Evolutionary conservation across 768 basidiomycete species (phyloP), one percentile per base, ranked within the genome.

Genomic region (Macrolepiota fuliginosa): DNA sequence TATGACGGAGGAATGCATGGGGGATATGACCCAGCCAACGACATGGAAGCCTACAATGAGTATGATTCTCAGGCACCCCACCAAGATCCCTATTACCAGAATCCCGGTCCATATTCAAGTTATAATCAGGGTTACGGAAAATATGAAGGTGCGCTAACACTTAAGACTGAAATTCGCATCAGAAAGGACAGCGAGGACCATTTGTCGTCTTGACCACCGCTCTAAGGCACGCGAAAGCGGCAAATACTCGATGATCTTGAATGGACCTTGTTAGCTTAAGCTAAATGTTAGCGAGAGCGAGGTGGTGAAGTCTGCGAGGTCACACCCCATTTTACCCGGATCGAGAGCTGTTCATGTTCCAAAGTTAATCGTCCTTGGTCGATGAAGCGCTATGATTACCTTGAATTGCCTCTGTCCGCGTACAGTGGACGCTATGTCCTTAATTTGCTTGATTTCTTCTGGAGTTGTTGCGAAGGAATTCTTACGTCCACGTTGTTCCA

Each of bases 121-220:
- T 83, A 78, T 71, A 73, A 79, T 73, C 86, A 89, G 77, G 86
- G 79, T 65, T 89, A 83, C 74, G 65, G 71, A 64, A 84, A 83
- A 77, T 83, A 77, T 78, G 91, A 92, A 93, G 91, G 91, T 94
- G 84, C 91, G 91, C 90, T 88, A 81, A 83, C 27, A 82, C 74
- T 85, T 86, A 76, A 86, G 83, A 84, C 80, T 85, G 73, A 83
- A 45, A 79, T 71, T 68, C 68, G 72, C 72, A 72, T 69, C 69
- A 76, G 73, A 72, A 79, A 74, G 66, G 70, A 75, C 68, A 77
- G 77, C 77, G 74, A 76, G 74, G 71, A 63, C 67, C 69, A 67
- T 69, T 59, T 67, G 64, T 49, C 19, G 50, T 42, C 56, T 63
- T 72, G 68, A 66, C 70, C 74, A 77, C 76, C 79, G 72, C 78